Evolutionary conservation across 2,329 filamentous ascomycete genomes (phyloP).

Genomic region (Ophiognomonia clavigignenti-juglandacearum): DNA sequence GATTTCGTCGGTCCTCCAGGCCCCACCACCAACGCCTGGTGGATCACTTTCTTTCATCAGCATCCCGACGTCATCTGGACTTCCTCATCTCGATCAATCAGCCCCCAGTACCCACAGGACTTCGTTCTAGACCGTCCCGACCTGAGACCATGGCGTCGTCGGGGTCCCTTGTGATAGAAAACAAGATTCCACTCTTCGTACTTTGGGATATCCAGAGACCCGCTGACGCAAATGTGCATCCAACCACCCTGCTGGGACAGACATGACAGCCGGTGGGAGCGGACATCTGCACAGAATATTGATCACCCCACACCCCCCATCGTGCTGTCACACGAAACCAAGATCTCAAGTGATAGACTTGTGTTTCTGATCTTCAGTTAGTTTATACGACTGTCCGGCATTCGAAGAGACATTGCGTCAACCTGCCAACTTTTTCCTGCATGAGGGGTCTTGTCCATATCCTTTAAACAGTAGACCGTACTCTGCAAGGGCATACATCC

Average conservation of each 20-base stretch:
- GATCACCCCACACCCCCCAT: background rate
- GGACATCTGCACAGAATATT: background rate
- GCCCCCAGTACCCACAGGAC: no score
- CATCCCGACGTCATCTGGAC: slow-evolving; percentile 14
- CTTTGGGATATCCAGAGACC: background rate
- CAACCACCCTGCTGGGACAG: no score
- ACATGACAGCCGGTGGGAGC: slow-evolving; percentile 4
- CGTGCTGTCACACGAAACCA: slow-evolving; percentile 1
- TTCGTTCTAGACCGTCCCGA: slow-evolving; percentile 1
- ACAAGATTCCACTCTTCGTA: slow-evolving; percentile 11
- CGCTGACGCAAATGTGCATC: slow-evolving; percentile 13
- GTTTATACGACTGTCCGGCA: background rate
- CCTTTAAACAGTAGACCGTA: slow-evolving; percentile 15
- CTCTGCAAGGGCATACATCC: slow-evolving; percentile 6
- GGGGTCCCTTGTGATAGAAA: slow-evolving; percentile 6
- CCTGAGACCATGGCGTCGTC: background rate
- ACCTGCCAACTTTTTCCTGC: slow-evolving; percentile 15
- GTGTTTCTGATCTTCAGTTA: background rate
- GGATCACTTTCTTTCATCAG: slow-evolving; percentile 5
- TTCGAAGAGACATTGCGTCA: slow-evolving; percentile 14
- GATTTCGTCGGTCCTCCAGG: background rate
- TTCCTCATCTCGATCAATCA: slow-evolving; percentile 9
- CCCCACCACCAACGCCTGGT: background rate
- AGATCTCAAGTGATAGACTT: slow-evolving; percentile 2
- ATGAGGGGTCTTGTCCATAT: slow-evolving; percentile 11